A percentile compares a stretch with the other conserved stretches of the same genome.
Conservation (phyloP, 345 rosid genomes). For the Crucihimalaya himalaica region DNA sequence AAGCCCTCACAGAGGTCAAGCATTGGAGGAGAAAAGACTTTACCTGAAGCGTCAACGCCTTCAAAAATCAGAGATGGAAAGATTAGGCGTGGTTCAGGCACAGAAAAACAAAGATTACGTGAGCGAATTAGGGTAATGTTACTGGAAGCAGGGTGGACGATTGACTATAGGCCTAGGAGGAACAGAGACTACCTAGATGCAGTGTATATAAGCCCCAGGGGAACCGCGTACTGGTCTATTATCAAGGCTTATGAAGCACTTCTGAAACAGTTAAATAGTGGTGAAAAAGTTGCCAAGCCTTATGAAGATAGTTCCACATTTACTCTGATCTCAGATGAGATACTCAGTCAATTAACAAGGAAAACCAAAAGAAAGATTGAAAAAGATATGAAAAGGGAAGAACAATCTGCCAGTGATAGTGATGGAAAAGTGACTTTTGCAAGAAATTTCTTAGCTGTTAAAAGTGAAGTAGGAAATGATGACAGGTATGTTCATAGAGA, state of each 20-base stretch:
- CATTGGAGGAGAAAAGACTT: conserved; percentile 47
- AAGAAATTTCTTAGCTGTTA: conserved; percentile 37
- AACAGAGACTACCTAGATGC: conserved; percentile 88
- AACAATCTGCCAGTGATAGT: conserved; percentile 44
- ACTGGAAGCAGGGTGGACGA: conserved; percentile 87
- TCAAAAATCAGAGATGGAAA: conserved; percentile 52
- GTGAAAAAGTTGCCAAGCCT: conserved; percentile 46
- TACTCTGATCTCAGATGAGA: conserved; percentile 69
- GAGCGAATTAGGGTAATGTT: conserved; percentile 86
- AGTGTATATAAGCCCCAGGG: conserved; percentile 82
- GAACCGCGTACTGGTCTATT: conserved; percentile 95
- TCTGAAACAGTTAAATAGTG: conserved; percentile 60
- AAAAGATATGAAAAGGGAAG: conserved; percentile 57
- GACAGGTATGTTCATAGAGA: conserved; percentile 63
- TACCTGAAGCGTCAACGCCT: conserved; percentile 44
- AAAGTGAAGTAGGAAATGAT: conserved; percentile 48
- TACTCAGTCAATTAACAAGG: conserved; percentile 63
- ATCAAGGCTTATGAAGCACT: conserved; percentile 95
- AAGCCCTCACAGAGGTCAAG: conserved; percentile 40
- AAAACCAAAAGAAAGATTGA: conserved; percentile 73
- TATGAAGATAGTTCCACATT: conserved; percentile 51
- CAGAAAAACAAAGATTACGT: conserved; percentile 89
- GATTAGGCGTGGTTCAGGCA: conserved; percentile 81
- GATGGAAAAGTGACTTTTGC: conserved; percentile 43
- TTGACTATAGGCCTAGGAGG: conserved; percentile 87